Percentiles rank a stretch among this genome's conserved stretches.
These are phyloP conservation scores for Silene coronaria DNA, from an alignment of 179 eudicot genomes.

Conservation along the genomic window DNA sequence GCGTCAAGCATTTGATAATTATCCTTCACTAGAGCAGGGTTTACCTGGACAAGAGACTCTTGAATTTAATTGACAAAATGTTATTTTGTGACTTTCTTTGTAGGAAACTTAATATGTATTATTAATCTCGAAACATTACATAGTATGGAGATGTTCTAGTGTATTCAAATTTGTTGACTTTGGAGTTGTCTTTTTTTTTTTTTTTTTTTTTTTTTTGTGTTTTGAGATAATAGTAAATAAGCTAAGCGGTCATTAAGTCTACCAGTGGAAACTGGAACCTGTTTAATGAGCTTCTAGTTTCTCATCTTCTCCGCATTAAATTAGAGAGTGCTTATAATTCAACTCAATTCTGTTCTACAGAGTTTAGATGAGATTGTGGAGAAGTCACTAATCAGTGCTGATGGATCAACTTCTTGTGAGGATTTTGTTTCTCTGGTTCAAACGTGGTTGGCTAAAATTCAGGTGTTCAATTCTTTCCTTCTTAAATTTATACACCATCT, in stretches of 20 bases:
- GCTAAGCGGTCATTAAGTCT: not conserved
- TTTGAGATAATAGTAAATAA: not conserved
- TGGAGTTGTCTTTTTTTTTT: not conserved
- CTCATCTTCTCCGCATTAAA: not conserved
- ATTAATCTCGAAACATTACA: not conserved
- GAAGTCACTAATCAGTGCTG: slow-evolving; percentile 62
- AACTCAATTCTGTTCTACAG: slow-evolving; percentile 41
- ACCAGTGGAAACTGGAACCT: not conserved
- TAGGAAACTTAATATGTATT: not conserved
- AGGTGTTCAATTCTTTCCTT: slow-evolving; percentile 42
- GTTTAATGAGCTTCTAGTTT: not conserved
- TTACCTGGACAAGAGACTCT: not conserved
- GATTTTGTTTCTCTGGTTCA: slow-evolving; percentile 76
- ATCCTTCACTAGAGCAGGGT: not conserved
- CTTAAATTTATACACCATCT: not conserved
- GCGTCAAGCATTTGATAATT: not conserved
- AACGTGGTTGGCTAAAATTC: slow-evolving; percentile 77
- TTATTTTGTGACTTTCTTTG: not conserved
- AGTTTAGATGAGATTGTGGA: slow-evolving; percentile 85
- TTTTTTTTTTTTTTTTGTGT: not conserved
- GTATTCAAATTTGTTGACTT: slow-evolving; percentile 1
- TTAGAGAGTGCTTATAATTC: not conserved
- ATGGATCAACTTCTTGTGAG: slow-evolving; percentile 70
- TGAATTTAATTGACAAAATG: not conserved
- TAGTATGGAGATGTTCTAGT: not conserved